A percentile compares a stretch with the other conserved stretches of the same genome.
Conservation (phyloP, 73 alveolate species). For the Paramecium caudatum region DNA sequence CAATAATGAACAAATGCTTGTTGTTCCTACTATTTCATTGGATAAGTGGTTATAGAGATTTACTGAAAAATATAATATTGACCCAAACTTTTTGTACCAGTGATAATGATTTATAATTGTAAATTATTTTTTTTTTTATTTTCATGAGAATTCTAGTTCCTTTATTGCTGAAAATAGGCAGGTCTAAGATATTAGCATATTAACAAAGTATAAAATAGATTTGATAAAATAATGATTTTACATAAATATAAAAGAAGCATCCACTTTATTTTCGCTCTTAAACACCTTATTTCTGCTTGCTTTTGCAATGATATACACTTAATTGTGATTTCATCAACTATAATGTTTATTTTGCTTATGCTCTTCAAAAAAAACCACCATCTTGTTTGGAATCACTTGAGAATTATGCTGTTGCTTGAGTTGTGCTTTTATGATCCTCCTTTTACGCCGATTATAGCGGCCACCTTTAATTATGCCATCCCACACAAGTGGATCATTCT, state of each 20-base stretch:
- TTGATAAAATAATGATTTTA: too few species aligned
- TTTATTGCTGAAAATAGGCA: too few species aligned
- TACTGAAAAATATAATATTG: slow-evolving; percentile 90
- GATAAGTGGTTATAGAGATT: slow-evolving; percentile 95
- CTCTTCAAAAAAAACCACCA: too few species aligned
- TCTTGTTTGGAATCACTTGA: slow-evolving; percentile 24
- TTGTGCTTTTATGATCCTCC: slow-evolving; percentile 41
- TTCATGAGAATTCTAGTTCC: too few species aligned
- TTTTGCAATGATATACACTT: slow-evolving; percentile 15
- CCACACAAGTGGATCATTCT: not conserved
- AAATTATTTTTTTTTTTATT: too few species aligned
- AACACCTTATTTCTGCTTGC: slow-evolving; percentile 39
- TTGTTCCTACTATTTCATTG: slow-evolving; percentile 90
- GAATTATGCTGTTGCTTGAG: not conserved
- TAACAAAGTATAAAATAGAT: too few species aligned
- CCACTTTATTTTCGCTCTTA: slow-evolving; percentile 23
- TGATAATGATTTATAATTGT: too few species aligned
- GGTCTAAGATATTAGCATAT: too few species aligned
- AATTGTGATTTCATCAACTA: not conserved
- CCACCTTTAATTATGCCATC: not conserved
- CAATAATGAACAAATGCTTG: slow-evolving; percentile 78
- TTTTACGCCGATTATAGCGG: slow-evolving; percentile 6
- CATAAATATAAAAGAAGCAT: slow-evolving; percentile 33
- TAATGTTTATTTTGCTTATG: not conserved
- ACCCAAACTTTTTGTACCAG: slow-evolving; percentile 93